Conservation (phyloP, 768 basidiomycete species). For the Mycena olivaceomarginata region DNA sequence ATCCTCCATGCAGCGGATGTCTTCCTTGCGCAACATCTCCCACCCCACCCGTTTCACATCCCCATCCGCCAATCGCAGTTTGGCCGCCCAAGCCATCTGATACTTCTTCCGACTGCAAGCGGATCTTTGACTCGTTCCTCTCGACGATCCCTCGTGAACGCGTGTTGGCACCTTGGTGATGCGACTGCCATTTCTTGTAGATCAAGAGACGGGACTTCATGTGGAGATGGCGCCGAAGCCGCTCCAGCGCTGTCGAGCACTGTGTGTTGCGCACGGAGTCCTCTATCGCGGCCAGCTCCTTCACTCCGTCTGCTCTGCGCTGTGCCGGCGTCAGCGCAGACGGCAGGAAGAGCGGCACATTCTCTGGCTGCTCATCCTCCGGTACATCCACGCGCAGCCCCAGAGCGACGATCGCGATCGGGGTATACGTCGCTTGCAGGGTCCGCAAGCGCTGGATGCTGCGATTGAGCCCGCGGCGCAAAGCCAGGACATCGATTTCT, state of each 20-base stretch:
- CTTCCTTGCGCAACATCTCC: background rate
- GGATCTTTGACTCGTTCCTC: constrained; percentile 8
- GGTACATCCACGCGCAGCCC: background rate
- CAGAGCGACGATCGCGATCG: background rate
- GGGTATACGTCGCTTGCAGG: constrained; percentile 24
- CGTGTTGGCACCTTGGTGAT: constrained; percentile 16
- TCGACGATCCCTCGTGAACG: background rate
- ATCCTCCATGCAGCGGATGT: background rate
- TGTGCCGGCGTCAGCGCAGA: constrained; percentile 27
- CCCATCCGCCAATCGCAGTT: background rate
- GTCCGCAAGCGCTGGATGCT: constrained; percentile 15
- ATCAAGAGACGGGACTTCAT: constrained; percentile 23
- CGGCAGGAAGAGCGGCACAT: constrained; percentile 42
- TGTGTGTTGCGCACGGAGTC: constrained; percentile 45
- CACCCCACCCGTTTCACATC: background rate
- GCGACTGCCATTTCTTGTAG: background rate
- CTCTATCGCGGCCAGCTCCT: constrained; percentile 43
- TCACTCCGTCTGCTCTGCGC: constrained; percentile 18
- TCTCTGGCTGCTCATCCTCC: constrained; percentile 27
- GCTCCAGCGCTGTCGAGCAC: constrained; percentile 40
- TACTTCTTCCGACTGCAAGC: constrained; percentile 14
- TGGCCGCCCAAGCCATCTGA: constrained; percentile 13
- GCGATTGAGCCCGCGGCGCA: background rate
- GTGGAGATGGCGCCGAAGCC: constrained; percentile 44
- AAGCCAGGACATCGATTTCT: background rate